phyloP scores from a whole-genome alignment of 139 green algal genomes.

The Micractinium sp. region DNA sequence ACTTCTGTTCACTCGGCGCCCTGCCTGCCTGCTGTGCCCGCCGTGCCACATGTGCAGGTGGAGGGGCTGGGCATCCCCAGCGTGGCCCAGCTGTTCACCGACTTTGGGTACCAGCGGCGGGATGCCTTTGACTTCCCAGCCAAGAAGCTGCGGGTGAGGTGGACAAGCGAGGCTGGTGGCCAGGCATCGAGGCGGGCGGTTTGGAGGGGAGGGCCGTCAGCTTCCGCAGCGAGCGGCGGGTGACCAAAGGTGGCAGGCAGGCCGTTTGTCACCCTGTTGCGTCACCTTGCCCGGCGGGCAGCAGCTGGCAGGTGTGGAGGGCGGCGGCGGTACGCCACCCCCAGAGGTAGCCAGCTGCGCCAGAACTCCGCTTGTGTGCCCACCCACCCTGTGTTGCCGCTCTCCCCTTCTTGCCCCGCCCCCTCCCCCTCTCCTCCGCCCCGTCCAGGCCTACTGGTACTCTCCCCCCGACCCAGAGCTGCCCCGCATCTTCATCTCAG shows the following conservation, averaged over 20 bases:
- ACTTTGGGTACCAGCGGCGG: slow-evolving; percentile 48
- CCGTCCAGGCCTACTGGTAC: slow-evolving; percentile 39
- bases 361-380: not conserved
- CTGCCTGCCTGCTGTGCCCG: not conserved
- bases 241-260: not conserved
- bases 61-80: slow-evolving; percentile 42
- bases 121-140: slow-evolving; percentile 41
- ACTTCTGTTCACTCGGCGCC: not conserved
- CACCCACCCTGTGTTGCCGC: not conserved
- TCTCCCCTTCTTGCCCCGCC: not conserved
- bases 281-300: not conserved
- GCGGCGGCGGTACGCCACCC: not conserved
- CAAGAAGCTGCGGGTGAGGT: slow-evolving; percentile 53
- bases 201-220: too few species aligned
- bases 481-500: slow-evolving; percentile 55
- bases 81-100: slow-evolving; percentile 38
- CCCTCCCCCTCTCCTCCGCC: not conserved
- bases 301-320: too few species aligned
- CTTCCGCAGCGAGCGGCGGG: too few species aligned
- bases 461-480: slow-evolving; percentile 38
- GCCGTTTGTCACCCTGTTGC: too few species aligned
- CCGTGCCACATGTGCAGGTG: slow-evolving; percentile 13
- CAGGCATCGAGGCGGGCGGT: too few species aligned
- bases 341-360: not conserved
- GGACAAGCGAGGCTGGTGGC: too few species aligned